A percentile compares a stretch with the other conserved stretches of the same genome.
These are phyloP conservation scores for Ramichloridium luteum DNA, from an alignment of 2,329 filamentous ascomycete genomes.

Conservation along the genomic window DNA sequence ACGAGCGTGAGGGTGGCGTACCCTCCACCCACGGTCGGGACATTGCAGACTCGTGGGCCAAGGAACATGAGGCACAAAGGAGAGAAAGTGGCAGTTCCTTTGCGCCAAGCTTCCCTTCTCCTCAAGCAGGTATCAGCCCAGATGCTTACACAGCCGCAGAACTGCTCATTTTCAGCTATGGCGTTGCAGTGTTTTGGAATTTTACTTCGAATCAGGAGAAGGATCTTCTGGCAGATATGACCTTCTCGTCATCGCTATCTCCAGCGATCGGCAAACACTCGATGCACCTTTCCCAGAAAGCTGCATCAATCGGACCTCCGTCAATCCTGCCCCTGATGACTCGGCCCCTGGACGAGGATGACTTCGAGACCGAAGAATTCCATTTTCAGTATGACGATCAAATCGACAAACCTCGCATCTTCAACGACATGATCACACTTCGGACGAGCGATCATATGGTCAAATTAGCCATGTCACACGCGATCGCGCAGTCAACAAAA, in stretches of 20 bases:
- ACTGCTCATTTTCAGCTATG: slow-evolving; percentile 95
- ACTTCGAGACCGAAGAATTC: slow-evolving; percentile 96
- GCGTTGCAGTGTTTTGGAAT: slow-evolving; percentile 98
- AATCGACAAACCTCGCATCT: slow-evolving; percentile 78
- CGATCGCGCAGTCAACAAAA: slow-evolving; percentile 94
- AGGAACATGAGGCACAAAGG: slow-evolving; percentile 10
- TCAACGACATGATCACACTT: slow-evolving; percentile 98
- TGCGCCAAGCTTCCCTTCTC: slow-evolving; percentile 39
- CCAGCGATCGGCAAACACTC: slow-evolving; percentile 9
- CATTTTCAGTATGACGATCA: slow-evolving; percentile 92
- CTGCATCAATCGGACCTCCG: slow-evolving; percentile 25
- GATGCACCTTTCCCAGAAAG: slow-evolving; percentile 16
- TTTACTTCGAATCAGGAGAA: slow-evolving; percentile 94
- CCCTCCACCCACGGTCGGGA: slow-evolving; percentile 7
- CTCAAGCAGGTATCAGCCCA: slow-evolving; percentile 44
- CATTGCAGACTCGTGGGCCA: slow-evolving; percentile 10
- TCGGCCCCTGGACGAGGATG: slow-evolving; percentile 69
- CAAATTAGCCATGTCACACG: slow-evolving; percentile 93
- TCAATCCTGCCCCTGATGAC: slow-evolving; percentile 54
- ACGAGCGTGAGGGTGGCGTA: slow-evolving; percentile 2
- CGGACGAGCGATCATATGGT: slow-evolving; percentile 97
- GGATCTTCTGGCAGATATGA: slow-evolving; percentile 86
- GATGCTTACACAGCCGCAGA: slow-evolving; percentile 75
- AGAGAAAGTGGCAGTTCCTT: slow-evolving; percentile 18
- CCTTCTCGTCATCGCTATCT: slow-evolving; percentile 49